Base-by-base conservation (phyloP, 805 yeast species). In the Candida glaebosa region DNA sequence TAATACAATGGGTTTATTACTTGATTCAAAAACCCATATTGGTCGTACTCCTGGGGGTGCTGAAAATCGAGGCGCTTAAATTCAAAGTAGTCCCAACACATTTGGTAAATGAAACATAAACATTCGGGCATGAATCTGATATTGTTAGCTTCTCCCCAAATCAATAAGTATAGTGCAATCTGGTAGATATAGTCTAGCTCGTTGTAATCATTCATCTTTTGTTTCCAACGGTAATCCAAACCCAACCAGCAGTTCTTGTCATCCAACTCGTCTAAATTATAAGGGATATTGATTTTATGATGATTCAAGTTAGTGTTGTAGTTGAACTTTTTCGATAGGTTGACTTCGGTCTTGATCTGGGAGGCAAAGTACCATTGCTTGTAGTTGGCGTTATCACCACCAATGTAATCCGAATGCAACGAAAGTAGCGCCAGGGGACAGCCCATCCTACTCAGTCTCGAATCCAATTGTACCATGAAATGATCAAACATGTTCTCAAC, bases 321-420 rank as follows among this genome's bases (percentile, higher is more conserved):
- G n/a, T 24, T 62, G 24, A 64, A 43, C 62, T 58, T 56, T 72
- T 42, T 44, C 42, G 18, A 34, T 32, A 40, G 38, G 40, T 16
- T 44, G 40, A 12, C 39, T 37, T 89, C 96, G 37, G 84, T 62
- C 49, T 83, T 89, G 28, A 84, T 66, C 61, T 82, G 87, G 6
- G 95, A 87, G 34, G 95, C 87, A 63, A 90, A 86, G 60, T 81
- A 88, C 98, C 98, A 91, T 61, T 86, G 88, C 55, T 83, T 78
- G 63, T 82, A 91, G 63, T 91, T 91, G 3, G 97, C 78, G 45
- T 81, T 71, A 38, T 82, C 87, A 14, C 98, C 97, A 0, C 96
- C 97, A 46, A 91, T 87, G 61, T 91, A 91, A 47, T 90, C 95
- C 1, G 88, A 82, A 63, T 91, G 98, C 25, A 91, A 63, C 0